These are phyloP conservation scores for Chaetomium cochliodes DNA, from an alignment of 495 filamentous ascomycete genomes.

Conservation along the genomic window DNA sequence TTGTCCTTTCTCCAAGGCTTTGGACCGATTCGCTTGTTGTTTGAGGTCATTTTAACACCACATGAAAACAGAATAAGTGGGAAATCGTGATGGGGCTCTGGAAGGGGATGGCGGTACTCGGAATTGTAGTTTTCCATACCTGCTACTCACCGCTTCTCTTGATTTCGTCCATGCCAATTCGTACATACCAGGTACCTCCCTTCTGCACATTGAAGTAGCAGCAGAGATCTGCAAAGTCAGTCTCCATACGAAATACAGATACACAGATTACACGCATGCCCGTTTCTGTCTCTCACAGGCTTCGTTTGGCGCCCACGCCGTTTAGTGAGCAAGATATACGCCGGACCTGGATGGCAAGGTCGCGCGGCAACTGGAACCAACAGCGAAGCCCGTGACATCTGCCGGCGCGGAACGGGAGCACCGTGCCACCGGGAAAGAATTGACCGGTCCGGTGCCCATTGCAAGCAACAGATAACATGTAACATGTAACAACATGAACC, in stretches of 20 bases:
- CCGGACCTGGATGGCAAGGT: neutral
- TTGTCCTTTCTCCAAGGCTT: neutral
- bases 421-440: conserved; percentile 18
- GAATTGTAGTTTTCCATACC: neutral
- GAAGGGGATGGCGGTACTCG: neutral
- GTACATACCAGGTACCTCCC: no score
- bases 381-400: conserved; percentile 1
- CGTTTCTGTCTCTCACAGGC: neutral
- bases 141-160: no score
- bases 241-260: no score
- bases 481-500: neutral
- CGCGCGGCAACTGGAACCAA: neutral
- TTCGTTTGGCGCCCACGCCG: neutral
- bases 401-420: conserved; percentile 17
- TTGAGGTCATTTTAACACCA: neutral
- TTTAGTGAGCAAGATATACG: conserved; percentile 13
- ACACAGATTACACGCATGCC: neutral
- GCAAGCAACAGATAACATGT: neutral
- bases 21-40: neutral
- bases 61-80: neutral
- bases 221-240: neutral
- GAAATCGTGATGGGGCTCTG: neutral
- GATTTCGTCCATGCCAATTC: no score
- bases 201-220: neutral
- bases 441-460: neutral